Conservation (phyloP, 257 asterid genomes). For the Solanum arcanum region DNA sequence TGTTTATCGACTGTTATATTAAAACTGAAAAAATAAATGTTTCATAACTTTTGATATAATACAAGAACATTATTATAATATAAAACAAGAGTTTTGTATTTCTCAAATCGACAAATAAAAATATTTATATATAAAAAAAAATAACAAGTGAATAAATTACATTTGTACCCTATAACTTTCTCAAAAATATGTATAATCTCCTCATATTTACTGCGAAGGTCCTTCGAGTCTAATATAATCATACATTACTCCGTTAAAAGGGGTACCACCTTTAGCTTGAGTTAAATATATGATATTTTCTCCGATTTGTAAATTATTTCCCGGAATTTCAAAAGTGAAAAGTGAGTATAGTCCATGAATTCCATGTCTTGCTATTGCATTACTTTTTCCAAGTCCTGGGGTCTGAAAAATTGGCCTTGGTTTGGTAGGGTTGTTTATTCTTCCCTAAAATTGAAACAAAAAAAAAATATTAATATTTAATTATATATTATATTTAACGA, state of each 20-base stretch:
- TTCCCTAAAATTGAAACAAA: slow-evolving; percentile 15
- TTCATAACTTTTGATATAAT: background rate
- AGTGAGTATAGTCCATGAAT: slow-evolving; percentile 33
- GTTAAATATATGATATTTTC: slow-evolving; percentile 27
- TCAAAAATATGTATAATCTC: background rate
- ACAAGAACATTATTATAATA: background rate
- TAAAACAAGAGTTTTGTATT: background rate
- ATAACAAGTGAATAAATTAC: background rate
- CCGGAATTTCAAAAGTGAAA: slow-evolving; percentile 11
- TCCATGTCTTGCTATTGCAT: slow-evolving; percentile 60
- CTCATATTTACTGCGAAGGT: background rate
- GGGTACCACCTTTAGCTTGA: slow-evolving; percentile 8
- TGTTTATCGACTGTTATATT: background rate
- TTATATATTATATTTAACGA: background rate
- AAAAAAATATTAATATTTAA: background rate
- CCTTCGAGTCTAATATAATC: slow-evolving; percentile 42
- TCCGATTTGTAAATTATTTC: slow-evolving; percentile 17
- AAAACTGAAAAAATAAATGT: background rate
- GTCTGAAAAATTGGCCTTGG: slow-evolving; percentile 11
- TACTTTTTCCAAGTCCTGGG: slow-evolving; percentile 31
- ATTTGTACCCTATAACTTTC: background rate
- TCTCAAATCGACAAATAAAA: background rate
- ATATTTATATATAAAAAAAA: no score
- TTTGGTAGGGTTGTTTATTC: slow-evolving; percentile 15
- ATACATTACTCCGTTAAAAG: slow-evolving; percentile 38